Evolutionary conservation across 352 stramenopile species (phyloP), one percentile per base, ranked within the genome.

Genomic region (Phytopythium oedochilum): DNA sequence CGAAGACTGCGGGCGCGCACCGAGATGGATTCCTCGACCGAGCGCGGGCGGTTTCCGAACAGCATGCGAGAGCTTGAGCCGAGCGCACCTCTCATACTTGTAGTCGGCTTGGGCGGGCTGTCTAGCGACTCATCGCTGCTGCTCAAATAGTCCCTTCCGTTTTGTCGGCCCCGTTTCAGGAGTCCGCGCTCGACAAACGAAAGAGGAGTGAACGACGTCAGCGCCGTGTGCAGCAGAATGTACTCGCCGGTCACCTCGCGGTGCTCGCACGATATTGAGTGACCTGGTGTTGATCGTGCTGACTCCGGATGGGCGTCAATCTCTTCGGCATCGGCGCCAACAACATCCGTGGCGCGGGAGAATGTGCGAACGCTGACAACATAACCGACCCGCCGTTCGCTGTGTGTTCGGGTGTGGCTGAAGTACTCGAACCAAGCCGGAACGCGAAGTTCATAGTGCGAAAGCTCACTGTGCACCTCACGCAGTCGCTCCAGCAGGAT

Each of bases 371-470:
- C 61, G 2, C 64, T 63, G 47, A 87, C 28, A 0, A 68, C 66
- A 38, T 87, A 87, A 0, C 64, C 76, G 1, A 85, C 71, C 25
- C 73, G 74, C n/a, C 73, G 61, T 36, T 84, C 66, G 4, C 59
- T 54, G 46, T 70, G 64, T 4, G 65, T 61, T 17, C 29, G 46
- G 0, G 67, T 73, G 20, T 54, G 72, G 47, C 71, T 80, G 25
- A 78, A 71, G 55, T 87, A 87, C 53, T 87, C 76, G 36, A 87
- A 68, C 76, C 76, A 87, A 8, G 59, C 60, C 2, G 67, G 67
- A 9, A 83, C 52, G 6, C 32, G 64, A 28, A 87, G 71, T 11
- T 70, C 64, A 46, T 67, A 84, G 32, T 38, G 45, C 0, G 47
- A 32, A 1, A 86, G 58, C 53, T 71, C 60, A 0, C 36, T 39